Evolutionary conservation across 305 asterid genomes (phyloP), one percentile per base, ranked within the genome.

Genomic region (Lippia alba): DNA sequence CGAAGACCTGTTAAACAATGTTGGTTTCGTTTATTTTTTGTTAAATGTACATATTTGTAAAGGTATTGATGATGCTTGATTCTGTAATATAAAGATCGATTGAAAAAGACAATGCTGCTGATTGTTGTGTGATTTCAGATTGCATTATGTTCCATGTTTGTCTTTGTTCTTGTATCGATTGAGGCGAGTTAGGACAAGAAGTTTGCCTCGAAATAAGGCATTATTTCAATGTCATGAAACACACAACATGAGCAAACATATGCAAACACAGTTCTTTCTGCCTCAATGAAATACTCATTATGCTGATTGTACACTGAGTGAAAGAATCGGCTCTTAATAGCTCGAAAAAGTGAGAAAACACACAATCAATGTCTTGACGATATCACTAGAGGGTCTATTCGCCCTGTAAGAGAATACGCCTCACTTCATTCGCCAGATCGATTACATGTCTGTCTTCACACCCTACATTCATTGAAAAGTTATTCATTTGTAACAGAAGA

Each of bases 391-490:
- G 70, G 33, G 19, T 60, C 56, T 74, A 61, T 61, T 81, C 80
- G 65, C 69, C 82, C 61, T 78, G 80, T 39, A 75, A 70, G 64
- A 91, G 82, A 48, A 89, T 82, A 74, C 81, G 84, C 70, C 97
- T 88, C 73, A 86, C 97, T 85, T 86, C 96, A 61, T 88, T 73
- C 9, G 97, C 93, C 58, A 94, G 80, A 66, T 88, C 94, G 36
- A 57, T 75, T 32, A 94, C 88, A 74, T 91, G 97, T 67, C 80
- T 76, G 80, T 94, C 99, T 78, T 88, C 90, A 60, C 85, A 83
- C 67, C 96, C 99, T 94, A 68, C 69, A 70, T 9, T 4, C 6
- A 36, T 66, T 48, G 56, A 71, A 44, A 48, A 44, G 45, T 2
- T 36, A 61, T 8, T 67, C 30, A 18, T 30, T 24, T 12, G 12